Base-by-base conservation (phyloP, 192 early-diverging fungal species). In the Dissophora globulifera region DNA sequence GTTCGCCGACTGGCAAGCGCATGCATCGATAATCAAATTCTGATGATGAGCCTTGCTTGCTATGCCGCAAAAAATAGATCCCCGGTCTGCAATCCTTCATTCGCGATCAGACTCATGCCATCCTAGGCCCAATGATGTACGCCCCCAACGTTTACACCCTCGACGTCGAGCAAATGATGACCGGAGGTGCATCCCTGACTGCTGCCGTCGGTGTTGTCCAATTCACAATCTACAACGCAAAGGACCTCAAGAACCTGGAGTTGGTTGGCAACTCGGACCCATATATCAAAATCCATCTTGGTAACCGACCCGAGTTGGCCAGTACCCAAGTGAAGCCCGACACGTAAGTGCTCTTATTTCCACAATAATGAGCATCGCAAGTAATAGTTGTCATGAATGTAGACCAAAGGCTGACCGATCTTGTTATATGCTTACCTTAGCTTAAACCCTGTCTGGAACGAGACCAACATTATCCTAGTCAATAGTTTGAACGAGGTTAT, bases 221-320 rank as follows among this genome's bases (percentile, higher is more conserved):
- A 45, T 78, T 96, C 45, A 89, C 84, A 30, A 79, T 99, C 38
- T 87, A 91, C 59, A 87, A 89, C 35, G 98, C 92, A 22, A 90
- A 88, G 47, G 86, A 86, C 9, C 78, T 99, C 54, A 92, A 89
- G 78, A 97, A 97, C 79, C 79, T 84, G 25, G 98, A 98, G 74
- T 80, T 93, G 17, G 88, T 95, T 55, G 94, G 95, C 64, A 91
- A 87, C 60, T 88, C 92, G 20, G 98, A 99, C 76, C 98, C 98
- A 25, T 96, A 94, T 67, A 83, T 91, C 49, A 79, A 75, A 13
- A 79, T 98, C 50, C 86, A 83, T 11, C 79, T 96, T 57, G 92
- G 88, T 50, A 90, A 91, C 50, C 87, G 88, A 13, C 84, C 85
- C 53, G 86, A 82, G 30, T 54, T 91, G 3, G 87, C 70, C 15